Evolutionary conservation across 768 basidiomycete genomes (phyloP), one percentile per base, ranked within the genome.

Genomic region (Gymnopilus dilepis): DNA sequence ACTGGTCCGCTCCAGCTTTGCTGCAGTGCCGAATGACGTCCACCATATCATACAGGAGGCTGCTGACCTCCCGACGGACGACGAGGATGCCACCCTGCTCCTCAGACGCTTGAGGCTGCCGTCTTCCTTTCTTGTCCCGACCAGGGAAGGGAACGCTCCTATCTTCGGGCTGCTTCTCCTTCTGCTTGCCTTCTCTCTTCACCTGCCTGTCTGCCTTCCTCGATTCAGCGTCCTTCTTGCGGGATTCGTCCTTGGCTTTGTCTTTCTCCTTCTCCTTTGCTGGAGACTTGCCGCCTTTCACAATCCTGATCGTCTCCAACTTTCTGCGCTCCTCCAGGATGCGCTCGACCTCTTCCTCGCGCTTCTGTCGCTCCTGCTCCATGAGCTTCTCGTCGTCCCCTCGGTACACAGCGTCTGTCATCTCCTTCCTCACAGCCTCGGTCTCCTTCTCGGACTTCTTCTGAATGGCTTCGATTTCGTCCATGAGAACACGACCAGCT

Each of bases 401-500:
- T 43, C 28, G 19, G 26, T 30, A 50, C 42, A 38, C 45, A 26
- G 47, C 4, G 15, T 66, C 60, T 24, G 61, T 43, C 45, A 65
- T 63, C 24, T 69, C 61, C n/a, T 31, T 54, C 34, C 51, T 47
- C 47, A 69, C 42, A 42, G 59, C 48, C 28, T 60, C 43, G 56
- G 64, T 31, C 56, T 67, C 67, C 30, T 57, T 38, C 21, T 51
- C 47, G 54, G 63, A 59, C 33, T 60, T 50, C 57, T 59, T 45
- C 21, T 51, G 34, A 41, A 56, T 26, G 38, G 57, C 60, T 40
- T 63, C 22, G 19, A 67, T 56, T 34, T 67, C 69, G 51, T 59
- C 62, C 43, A 56, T 26, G 34, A 70, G 26, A 13, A 58, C 59
- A 2, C 40, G 48, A 22, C 65, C 67, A 4, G 82, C 81, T 21